phyloP scores from a whole-genome alignment of 371 early-diverging fungal species.

The Smittium culicis region DNA sequence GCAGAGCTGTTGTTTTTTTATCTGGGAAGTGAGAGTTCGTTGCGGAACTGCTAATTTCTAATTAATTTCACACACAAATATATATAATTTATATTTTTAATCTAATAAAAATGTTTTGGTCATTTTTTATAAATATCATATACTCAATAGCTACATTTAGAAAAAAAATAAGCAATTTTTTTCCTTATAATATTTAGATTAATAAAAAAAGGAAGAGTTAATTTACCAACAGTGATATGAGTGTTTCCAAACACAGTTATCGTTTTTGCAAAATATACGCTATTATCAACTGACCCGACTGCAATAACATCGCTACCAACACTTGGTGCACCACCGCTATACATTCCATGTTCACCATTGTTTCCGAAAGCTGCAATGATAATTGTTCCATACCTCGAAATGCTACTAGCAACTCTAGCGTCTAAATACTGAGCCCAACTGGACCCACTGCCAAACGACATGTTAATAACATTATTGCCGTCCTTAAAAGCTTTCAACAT shows the following conservation, averaged over 20 bases:
- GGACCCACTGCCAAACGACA: slow-evolving; percentile 53
- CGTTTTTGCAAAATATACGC: neutral
- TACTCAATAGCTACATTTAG: too few species aligned
- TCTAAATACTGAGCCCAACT: slow-evolving; percentile 42
- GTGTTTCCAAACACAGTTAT: neutral
- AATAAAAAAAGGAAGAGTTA: neutral
- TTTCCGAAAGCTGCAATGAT: slow-evolving; percentile 59
- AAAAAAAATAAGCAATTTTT: too few species aligned
- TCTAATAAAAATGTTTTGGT: too few species aligned
- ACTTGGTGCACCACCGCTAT: slow-evolving; percentile 45
- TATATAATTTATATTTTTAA: too few species aligned
- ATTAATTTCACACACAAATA: too few species aligned
- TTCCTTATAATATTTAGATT: too few species aligned
- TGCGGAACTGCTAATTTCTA: slow-evolving; percentile 9
- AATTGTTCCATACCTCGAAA: slow-evolving; percentile 33
- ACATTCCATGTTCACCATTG: slow-evolving; percentile 49
- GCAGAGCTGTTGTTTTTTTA: neutral
- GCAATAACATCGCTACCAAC: slow-evolving; percentile 42
- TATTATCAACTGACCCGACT: slow-evolving; percentile 58
- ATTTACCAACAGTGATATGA: slow-evolving; percentile 2
- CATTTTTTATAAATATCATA: too few species aligned
- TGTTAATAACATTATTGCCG: slow-evolving; percentile 52
- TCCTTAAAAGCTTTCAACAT: slow-evolving; percentile 46
- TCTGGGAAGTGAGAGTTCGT: neutral
- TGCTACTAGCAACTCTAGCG: slow-evolving; percentile 36